Conservation (phyloP, 768 basidiomycete genomes). For the Punctularia strigosozonata region DNA sequence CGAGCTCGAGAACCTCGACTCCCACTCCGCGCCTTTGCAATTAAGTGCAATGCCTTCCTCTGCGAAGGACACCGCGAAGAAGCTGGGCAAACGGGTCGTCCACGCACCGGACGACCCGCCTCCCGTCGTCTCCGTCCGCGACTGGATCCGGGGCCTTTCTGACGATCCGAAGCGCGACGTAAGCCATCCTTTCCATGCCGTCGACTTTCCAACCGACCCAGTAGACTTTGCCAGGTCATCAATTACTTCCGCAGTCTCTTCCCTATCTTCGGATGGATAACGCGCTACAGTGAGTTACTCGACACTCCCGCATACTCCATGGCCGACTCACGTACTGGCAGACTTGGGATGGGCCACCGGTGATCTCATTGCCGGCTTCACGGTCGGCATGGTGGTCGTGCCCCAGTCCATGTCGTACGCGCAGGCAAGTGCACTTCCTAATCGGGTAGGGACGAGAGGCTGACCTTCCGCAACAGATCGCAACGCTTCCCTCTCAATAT, state of each 20-base stretch:
- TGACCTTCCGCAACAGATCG: slow-evolving; percentile 39
- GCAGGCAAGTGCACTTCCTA: slow-evolving; percentile 26
- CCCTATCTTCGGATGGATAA: slow-evolving; percentile 78
- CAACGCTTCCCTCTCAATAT: slow-evolving; percentile 75
- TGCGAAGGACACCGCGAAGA: slow-evolving; percentile 29
- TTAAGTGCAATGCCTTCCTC: slow-evolving; percentile 8
- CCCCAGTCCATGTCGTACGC: slow-evolving; percentile 93
- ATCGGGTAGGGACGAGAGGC: not conserved
- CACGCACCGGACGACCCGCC: slow-evolving; percentile 48
- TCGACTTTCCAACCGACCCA: slow-evolving; percentile 1
- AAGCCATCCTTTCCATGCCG: slow-evolving; percentile 11
- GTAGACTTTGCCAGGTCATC: slow-evolving; percentile 28
- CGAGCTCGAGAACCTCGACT: not conserved
- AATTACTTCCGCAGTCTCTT: slow-evolving; percentile 67
- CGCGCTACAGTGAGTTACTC: slow-evolving; percentile 62
- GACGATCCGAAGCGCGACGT: slow-evolving; percentile 40
- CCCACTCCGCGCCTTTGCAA: not conserved
- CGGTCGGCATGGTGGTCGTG: slow-evolving; percentile 91
- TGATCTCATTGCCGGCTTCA: slow-evolving; percentile 83
- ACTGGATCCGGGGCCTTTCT: slow-evolving; percentile 35
- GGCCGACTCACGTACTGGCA: slow-evolving; percentile 12
- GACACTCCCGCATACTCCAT: not conserved
- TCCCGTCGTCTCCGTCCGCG: slow-evolving; percentile 44
- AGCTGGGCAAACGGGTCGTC: slow-evolving; percentile 37
- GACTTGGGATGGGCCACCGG: slow-evolving; percentile 75